Base-by-base conservation (phyloP, 176 grass and related monocot genomes). In the Eremochloa ophiuroides region DNA sequence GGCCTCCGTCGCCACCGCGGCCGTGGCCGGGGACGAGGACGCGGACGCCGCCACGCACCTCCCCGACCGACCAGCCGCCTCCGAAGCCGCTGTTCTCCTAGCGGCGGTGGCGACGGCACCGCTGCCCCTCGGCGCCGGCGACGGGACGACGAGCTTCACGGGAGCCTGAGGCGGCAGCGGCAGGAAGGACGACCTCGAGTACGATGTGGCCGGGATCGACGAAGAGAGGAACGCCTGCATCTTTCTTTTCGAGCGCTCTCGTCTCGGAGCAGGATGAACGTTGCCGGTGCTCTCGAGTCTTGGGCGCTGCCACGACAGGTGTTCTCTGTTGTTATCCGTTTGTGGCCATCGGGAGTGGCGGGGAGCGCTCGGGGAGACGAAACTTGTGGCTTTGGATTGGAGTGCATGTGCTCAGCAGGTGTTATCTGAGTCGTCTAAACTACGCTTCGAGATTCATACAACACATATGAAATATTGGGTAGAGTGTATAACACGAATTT, bases 161-260 rank as follows among this genome's bases (percentile, higher is more conserved):
- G 55, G 23, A 39, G 75, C 10, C 9, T 51, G 63, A 0, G 50
- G 40, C 22, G 31, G 44, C 22, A 6, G 65, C 15, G 10, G 77
- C 25, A 64, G 63, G 20, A 74, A 34, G 78, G 34, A 85, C 2
- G 78, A 85, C 17, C 33, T 85, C 22, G 78, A 10, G 77, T 25
- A 88, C 8, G 88, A 51, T 8, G 72, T 88, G 80, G 75, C 16
- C 15, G 68, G 47, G 68, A 61, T 66, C 67, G 85, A 88, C 0
- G 87, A 81, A 8, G 88, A 86, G 78, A 76, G 51, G 51, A 88
- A 60, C 48, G 78, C 78, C 9, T 89, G 85, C 91, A 91, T 91
- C 38, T 42, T 62, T 0, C 40, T 68, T 22, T 11, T 4, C 3
- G 28, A 6, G n/a, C 28, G 4, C 18, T 22, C 18, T 48, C 28